A percentile compares a stretch with the other conserved stretches of the same genome.
Conservation (phyloP, 2,329 filamentous ascomycete genomes). For the Ceratocystiopsis sp. region DNA sequence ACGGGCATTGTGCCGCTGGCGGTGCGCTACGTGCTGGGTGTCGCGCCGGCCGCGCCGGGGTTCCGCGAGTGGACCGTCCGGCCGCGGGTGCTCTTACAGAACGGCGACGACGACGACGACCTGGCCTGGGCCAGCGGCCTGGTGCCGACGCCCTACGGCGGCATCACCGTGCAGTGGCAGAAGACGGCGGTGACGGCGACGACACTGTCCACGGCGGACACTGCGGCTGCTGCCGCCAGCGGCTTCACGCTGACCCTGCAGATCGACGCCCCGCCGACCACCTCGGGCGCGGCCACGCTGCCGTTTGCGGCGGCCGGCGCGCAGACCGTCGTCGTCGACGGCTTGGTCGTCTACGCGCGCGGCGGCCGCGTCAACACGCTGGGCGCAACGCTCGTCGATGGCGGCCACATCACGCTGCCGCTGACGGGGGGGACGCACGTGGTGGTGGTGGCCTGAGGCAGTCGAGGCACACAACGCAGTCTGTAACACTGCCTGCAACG, state of each 20-base stretch:
- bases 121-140: slow-evolving; percentile 26
- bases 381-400: slow-evolving; percentile 11
- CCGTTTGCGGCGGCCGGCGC: slow-evolving; percentile 6
- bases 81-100: slow-evolving; percentile 13
- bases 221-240: background rate
- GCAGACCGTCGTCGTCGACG: slow-evolving; percentile 8
- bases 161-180: slow-evolving; percentile 23
- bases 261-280: too few relatives aligned
- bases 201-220: slow-evolving; percentile 12
- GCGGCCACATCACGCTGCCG: slow-evolving; percentile 4
- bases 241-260: background rate
- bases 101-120: slow-evolving; percentile 2
- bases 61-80: slow-evolving; percentile 24
- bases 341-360: slow-evolving; percentile 6
- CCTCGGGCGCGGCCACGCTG: slow-evolving; percentile 2
- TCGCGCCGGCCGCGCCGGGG: slow-evolving; percentile 25
- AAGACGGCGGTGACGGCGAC: slow-evolving; percentile 11
- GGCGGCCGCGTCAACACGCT: slow-evolving; percentile 21
- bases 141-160: slow-evolving; percentile 24
- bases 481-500: too few relatives aligned
- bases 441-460: background rate
- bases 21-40: slow-evolving; percentile 28
- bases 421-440: slow-evolving; percentile 5
- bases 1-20: slow-evolving; percentile 31
- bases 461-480: too few relatives aligned